These are phyloP conservation scores for Aspergillus sp. DNA, from an alignment of 2,329 filamentous ascomycete genomes.

Conservation along the genomic window DNA sequence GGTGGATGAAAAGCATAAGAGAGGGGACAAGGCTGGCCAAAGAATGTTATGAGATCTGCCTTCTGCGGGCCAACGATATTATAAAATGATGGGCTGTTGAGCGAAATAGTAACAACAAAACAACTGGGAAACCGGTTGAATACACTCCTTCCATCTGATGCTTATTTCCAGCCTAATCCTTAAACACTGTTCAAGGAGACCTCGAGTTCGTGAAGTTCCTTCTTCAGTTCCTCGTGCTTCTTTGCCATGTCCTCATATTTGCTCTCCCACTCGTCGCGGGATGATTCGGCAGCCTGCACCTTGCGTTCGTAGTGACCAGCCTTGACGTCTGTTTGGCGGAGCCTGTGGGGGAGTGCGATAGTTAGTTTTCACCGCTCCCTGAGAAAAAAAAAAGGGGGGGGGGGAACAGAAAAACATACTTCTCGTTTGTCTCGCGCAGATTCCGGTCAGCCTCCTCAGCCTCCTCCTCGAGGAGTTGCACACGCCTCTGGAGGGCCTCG, in stretches of 20 bases:
- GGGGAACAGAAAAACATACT: conserved; percentile 61
- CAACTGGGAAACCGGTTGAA: conserved; percentile 28
- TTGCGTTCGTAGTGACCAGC: conserved; percentile 99
- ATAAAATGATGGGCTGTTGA: conserved; percentile 27
- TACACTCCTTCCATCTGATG: conserved; percentile 29
- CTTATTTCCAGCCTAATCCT: conserved; percentile 40
- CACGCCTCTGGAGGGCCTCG: conserved; percentile 84
- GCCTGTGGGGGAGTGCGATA: conserved; percentile 56
- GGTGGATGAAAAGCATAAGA: conserved; percentile 13
- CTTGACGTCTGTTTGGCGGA: conserved; percentile 98
- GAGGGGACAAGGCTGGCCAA: conserved; percentile 16
- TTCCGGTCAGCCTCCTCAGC: conserved; percentile 96
- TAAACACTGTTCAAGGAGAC: conserved; percentile 91
- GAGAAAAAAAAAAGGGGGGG: not conserved
- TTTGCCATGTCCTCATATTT: conserved; percentile 98
- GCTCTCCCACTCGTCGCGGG: conserved; percentile 90
- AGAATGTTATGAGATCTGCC: conserved; percentile 20
- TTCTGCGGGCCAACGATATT: conserved; percentile 18
- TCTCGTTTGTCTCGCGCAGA: conserved; percentile 95
- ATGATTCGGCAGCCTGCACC: conserved; percentile 90
- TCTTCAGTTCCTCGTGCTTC: conserved; percentile 80
- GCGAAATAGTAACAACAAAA: conserved; percentile 26
- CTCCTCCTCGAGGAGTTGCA: conserved; percentile 97
- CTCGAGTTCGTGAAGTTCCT: conserved; percentile 90
- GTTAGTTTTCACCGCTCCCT: conserved; percentile 13